Evolutionary conservation across 768 basidiomycete genomes (phyloP), one percentile per base, ranked within the genome.

Genomic region (Lactarius vividus): DNA sequence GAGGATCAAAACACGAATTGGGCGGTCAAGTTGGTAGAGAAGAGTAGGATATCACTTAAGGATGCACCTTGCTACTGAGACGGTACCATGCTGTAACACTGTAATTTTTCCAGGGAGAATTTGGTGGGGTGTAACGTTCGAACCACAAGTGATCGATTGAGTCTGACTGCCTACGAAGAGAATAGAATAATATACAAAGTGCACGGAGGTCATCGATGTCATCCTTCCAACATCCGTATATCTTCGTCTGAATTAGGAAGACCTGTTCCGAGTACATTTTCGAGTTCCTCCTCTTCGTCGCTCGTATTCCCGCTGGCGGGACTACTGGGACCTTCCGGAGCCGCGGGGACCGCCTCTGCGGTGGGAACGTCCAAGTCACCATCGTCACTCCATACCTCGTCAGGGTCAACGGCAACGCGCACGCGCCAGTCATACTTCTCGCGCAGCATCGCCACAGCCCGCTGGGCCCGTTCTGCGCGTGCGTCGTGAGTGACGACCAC

Each of bases 361-460:
- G 23, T 42, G 57, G 44, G 63, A 26, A n/a, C 59, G 6, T 88
- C 87, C 87, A 87, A 89, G 23, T 84, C 85, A 42, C 89, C 76
- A 68, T 91, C 91, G 70, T 91, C 89, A 20, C 26, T 62, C 66
- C 66, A 67, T 3, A 88, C 89, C 74, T 92, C 90, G 68, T 89
- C 90, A 16, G 85, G 84, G 71, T 88, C 87, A 15, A 92, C 90
- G 66, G 85, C 86, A 26, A 93, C 88, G n/a, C 92, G 81, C 69
- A 86, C 84, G 73, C 87, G 87, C 88, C 91, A 92, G 56, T 93
- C 90, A 73, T 88, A 93, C 74, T 85, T 88, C 63, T 94, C 92
- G 64, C 83, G 78, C 9, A 94, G 77, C 83, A 94, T 87, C 44
- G 80, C 81, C 11, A 94, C 91, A 0, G 92, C 92, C 52, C 87